Conservation (phyloP, 108 stramenopile species). For the Poteriospumella lacustris region DNA sequence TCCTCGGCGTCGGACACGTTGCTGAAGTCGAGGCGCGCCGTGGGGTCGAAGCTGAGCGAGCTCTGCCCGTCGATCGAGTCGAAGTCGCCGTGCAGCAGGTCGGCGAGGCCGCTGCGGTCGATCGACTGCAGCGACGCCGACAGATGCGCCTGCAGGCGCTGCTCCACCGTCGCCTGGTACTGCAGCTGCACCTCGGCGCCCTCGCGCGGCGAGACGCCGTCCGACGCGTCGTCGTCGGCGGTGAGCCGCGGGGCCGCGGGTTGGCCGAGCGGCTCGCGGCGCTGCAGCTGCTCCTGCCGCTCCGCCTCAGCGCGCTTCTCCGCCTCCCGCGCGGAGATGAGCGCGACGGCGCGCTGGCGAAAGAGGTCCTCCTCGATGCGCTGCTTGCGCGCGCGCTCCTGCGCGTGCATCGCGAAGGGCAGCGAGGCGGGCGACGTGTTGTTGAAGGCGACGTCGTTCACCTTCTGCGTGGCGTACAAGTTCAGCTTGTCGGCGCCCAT, state of each 20-base stretch:
- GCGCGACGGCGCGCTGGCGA: background rate
- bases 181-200: too few relatives aligned
- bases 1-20: too few relatives aligned
- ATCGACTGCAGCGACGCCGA: too few relatives aligned
- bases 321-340: background rate
- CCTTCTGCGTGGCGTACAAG: background rate
- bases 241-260: background rate
- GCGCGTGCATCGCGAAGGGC: background rate
- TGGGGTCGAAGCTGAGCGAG: too few relatives aligned
- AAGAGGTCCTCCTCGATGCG: background rate
- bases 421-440: background rate
- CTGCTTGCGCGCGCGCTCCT: background rate
- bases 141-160: too few relatives aligned
- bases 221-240: too few relatives aligned
- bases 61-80: too few relatives aligned
- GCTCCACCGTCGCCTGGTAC: too few relatives aligned
- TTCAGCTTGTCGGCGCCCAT: background rate
- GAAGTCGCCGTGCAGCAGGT: too few relatives aligned
- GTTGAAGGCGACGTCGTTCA: background rate
- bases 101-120: too few relatives aligned
- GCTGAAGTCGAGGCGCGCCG: too few relatives aligned
- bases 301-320: constrained; percentile 18
- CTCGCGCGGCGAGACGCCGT: too few relatives aligned
- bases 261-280: background rate
- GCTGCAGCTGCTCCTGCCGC: background rate